phyloP scores from a whole-genome alignment of 2,329 filamentous ascomycete species.

The Blastomyces parvus region DNA sequence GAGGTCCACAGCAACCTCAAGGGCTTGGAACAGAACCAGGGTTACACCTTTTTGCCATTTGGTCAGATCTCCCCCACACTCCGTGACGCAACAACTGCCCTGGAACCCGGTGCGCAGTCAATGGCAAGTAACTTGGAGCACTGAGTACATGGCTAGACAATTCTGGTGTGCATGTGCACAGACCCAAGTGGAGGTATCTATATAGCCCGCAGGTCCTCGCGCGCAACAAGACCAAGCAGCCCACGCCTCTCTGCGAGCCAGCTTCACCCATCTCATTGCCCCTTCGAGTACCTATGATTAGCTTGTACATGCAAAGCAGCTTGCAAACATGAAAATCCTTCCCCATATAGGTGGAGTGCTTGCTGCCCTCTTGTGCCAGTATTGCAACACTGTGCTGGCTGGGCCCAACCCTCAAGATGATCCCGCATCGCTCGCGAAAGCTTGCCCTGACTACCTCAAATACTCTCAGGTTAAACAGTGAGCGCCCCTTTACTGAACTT shows the following conservation, averaged over 20 bases:
- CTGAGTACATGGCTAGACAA: too few species aligned
- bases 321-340: background rate
- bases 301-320: background rate
- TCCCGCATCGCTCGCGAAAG: constrained; percentile 14
- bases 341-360: constrained; percentile 2
- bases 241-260: background rate
- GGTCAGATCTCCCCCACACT: too few species aligned
- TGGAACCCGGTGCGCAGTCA: too few species aligned
- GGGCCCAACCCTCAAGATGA: background rate
- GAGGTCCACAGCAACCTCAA: too few species aligned
- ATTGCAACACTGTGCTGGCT: background rate
- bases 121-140: too few species aligned
- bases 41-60: too few species aligned
- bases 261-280: background rate
- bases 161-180: too few species aligned
- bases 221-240: background rate
- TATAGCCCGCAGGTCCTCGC: background rate
- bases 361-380: background rate
- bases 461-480: constrained; percentile 21
- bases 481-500: background rate
- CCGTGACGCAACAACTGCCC: too few species aligned
- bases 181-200: too few species aligned
- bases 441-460: constrained; percentile 23
- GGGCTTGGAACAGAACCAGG: too few species aligned
- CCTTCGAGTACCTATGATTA: background rate